Percentiles rank a stretch among this genome's conserved stretches.
Conservation (phyloP, 495 filamentous ascomycete genomes). For the Hypoxylon subgilvum region DNA sequence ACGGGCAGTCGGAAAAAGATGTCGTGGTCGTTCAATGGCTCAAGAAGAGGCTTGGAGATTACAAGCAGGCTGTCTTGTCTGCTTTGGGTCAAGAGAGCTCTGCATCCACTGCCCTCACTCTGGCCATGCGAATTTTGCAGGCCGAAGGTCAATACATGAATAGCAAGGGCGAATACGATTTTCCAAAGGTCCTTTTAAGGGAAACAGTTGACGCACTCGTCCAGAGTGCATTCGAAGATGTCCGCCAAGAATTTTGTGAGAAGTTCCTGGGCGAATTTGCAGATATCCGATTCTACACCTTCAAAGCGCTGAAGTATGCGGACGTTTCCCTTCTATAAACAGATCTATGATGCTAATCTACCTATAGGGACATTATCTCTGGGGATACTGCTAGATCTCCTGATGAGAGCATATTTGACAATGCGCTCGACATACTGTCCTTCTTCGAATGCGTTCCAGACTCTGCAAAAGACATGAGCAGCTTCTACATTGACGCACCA, state of each 20-base stretch:
- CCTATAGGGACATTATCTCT: constrained; percentile 47
- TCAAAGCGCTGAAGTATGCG: constrained; percentile 70
- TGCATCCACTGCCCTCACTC: constrained; percentile 66
- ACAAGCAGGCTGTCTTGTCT: constrained; percentile 60
- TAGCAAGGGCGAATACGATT: constrained; percentile 65
- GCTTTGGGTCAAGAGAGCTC: constrained; percentile 61
- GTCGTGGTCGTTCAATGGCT: constrained; percentile 78
- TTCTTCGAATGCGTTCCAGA: constrained; percentile 67
- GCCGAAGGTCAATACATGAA: constrained; percentile 69
- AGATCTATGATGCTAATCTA: constrained; percentile 17
- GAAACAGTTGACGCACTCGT: constrained; percentile 68
- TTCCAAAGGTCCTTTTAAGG: constrained; percentile 67
- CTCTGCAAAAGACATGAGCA: constrained; percentile 66
- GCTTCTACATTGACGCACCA: constrained; percentile 65
- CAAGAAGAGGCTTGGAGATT: constrained; percentile 72
- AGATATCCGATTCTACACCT: constrained; percentile 84
- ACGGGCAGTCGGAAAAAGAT: constrained; percentile 72
- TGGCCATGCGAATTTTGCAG: constrained; percentile 84
- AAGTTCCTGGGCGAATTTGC: constrained; percentile 80
- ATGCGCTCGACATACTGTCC: constrained; percentile 67
- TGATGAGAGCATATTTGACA: constrained; percentile 55
- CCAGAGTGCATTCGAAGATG: constrained; percentile 58
- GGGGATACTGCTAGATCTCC: constrained; percentile 43
- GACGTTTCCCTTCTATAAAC: not conserved
- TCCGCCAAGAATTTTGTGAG: constrained; percentile 72